These are phyloP conservation scores for Bromus sterilis DNA, from an alignment of 176 grass and related monocot genomes.

Conservation along the genomic window DNA sequence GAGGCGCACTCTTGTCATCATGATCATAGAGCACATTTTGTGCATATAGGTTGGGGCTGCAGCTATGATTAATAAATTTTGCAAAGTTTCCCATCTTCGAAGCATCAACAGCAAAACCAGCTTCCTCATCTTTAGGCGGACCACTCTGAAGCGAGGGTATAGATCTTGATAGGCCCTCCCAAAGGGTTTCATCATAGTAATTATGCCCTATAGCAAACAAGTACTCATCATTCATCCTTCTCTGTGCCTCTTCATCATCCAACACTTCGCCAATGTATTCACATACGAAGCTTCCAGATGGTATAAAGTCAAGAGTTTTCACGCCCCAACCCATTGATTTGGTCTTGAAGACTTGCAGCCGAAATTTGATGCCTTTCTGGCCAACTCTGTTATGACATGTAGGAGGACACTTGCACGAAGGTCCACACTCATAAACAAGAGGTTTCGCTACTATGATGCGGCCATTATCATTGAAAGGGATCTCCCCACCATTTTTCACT, in stretches of 20 bases:
- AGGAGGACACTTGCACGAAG: conserved; percentile 74
- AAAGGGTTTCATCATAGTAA: conserved; percentile 67
- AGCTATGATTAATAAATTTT: conserved; percentile 78
- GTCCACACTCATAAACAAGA: conserved; percentile 75
- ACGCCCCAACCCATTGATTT: conserved; percentile 75
- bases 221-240: conserved; percentile 62
- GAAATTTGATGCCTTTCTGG: conserved; percentile 67
- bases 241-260: conserved; percentile 65
- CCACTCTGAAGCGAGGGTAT: conserved; percentile 68
- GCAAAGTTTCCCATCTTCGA: conserved; percentile 63
- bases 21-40: conserved; percentile 79
- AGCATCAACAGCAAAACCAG: conserved; percentile 61
- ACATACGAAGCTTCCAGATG: conserved; percentile 73
- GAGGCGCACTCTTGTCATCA: conserved; percentile 59
- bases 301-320: conserved; percentile 52
- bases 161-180: conserved; percentile 68
- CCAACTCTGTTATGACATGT: conserved; percentile 73
- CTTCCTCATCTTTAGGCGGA: conserved; percentile 14
- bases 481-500: conserved; percentile 73
- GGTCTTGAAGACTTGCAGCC: conserved; percentile 74
- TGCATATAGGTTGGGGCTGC: conserved; percentile 69
- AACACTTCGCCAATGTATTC: conserved; percentile 77
- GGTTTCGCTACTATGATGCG: conserved; percentile 59
- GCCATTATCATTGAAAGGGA: conserved; percentile 65
- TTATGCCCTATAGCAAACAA: conserved; percentile 74